Evolutionary conservation across 1,284 basidiomycete species (phyloP).

Genomic region (Chondrostereum purpureum): DNA sequence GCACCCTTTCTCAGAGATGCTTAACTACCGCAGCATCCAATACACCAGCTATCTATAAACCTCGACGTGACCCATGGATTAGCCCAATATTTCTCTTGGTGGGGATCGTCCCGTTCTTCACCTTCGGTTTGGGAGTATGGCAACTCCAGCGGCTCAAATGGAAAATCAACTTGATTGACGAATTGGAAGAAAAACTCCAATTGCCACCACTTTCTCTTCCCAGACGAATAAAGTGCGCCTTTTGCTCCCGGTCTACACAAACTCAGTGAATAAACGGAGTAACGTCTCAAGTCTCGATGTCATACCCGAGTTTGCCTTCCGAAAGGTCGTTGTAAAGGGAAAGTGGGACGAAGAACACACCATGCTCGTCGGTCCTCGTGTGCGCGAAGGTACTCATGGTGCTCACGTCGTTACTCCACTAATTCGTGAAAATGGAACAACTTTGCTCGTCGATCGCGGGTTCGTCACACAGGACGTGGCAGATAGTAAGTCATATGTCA

Average conservation of each 20-base stretch:
- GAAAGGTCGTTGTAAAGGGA: slow-evolving; percentile 77
- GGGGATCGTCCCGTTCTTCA: slow-evolving; percentile 85
- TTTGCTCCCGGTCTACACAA: slow-evolving; percentile 14
- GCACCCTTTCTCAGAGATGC: neutral
- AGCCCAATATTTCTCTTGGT: slow-evolving; percentile 75
- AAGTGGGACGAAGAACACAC: slow-evolving; percentile 71
- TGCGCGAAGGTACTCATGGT: slow-evolving; percentile 82
- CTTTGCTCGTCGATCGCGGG: slow-evolving; percentile 88
- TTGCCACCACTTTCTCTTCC: slow-evolving; percentile 79
- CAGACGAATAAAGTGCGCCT: slow-evolving; percentile 77
- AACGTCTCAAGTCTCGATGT: slow-evolving; percentile 51
- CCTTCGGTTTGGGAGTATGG: slow-evolving; percentile 92
- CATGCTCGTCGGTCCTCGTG: slow-evolving; percentile 82
- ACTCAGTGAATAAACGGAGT: too few species aligned
- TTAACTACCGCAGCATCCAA: slow-evolving; percentile 13
- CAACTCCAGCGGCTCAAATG: slow-evolving; percentile 88
- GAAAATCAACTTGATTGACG: slow-evolving; percentile 93
- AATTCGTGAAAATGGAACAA: slow-evolving; percentile 65
- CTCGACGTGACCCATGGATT: slow-evolving; percentile 51
- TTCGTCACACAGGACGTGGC: slow-evolving; percentile 72
- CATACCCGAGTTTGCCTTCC: slow-evolving; percentile 82
- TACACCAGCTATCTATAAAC: slow-evolving; percentile 44
- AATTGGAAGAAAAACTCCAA: slow-evolving; percentile 87
- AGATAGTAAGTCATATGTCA: slow-evolving; percentile 26
- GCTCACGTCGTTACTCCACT: slow-evolving; percentile 87